Conservation (phyloP, 1,139 yeast species). For the Magnusiomyces suaveolens region DNA sequence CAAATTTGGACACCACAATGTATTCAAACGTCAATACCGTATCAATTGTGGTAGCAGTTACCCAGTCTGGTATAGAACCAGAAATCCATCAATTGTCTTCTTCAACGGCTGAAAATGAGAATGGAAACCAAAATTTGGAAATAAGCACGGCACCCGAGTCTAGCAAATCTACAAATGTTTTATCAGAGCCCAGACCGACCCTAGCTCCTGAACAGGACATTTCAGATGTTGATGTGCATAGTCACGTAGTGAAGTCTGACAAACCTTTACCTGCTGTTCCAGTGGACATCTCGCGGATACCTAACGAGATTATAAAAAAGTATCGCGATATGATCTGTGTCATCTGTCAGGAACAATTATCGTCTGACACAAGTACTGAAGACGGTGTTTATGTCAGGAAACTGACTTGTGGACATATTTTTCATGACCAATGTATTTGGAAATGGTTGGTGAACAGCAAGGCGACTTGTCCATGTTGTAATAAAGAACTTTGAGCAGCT, state of each 20-base stretch:
- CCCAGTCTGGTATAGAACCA: no score
- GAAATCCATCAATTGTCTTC: no score
- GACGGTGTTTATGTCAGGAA: not conserved
- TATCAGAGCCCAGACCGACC: not conserved
- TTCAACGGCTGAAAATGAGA: no score
- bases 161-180: no score
- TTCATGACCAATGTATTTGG: not conserved
- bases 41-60: no score
- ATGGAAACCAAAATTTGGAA: not conserved
- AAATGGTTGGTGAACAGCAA: not conserved
- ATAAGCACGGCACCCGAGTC: not conserved
- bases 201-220: not conserved
- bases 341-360: not conserved
- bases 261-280: not conserved
- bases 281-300: no score
- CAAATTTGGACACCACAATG: no score
- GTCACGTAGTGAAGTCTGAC: not conserved
- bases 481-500: no score
- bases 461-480: not conserved
- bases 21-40: no score
- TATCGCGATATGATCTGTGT: not conserved
- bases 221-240: not conserved
- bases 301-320: no score
- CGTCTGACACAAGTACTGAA: not conserved
- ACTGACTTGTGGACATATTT: not conserved